phyloP scores from a whole-genome alignment of 2,329 filamentous ascomycete species.

The Magnaporthales sp. region DNA sequence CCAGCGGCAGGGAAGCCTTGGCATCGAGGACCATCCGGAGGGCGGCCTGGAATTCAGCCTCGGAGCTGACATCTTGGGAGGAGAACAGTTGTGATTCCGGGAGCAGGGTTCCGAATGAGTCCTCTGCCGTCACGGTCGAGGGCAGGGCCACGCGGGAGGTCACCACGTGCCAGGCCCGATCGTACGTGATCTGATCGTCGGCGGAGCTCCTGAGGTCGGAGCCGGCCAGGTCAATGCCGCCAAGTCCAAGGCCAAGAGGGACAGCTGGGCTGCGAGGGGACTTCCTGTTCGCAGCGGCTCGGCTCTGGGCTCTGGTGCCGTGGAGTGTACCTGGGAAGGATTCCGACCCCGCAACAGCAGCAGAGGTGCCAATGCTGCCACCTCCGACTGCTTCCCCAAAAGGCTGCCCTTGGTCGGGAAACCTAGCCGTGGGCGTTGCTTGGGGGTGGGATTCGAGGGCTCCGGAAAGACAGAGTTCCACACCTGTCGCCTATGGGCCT shows the following conservation, averaged over 20 bases:
- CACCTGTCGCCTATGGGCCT: slow-evolving; percentile 37
- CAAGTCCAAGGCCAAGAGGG: slow-evolving; percentile 1
- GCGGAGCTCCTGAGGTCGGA: slow-evolving; percentile 13
- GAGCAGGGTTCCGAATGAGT: slow-evolving; percentile 41
- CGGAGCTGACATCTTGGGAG: slow-evolving; percentile 26
- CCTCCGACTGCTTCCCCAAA: slow-evolving; percentile 30
- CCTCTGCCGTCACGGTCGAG: slow-evolving; percentile 43
- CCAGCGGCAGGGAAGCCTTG: slow-evolving; percentile 33
- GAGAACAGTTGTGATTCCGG: slow-evolving; percentile 25
- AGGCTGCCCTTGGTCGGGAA: slow-evolving; percentile 31
- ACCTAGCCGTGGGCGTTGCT: slow-evolving; percentile 26
- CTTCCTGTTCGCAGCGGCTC: background rate
- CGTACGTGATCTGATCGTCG: slow-evolving; percentile 47
- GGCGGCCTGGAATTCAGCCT: slow-evolving; percentile 39
- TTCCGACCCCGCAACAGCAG: background rate
- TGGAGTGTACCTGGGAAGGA: background rate
- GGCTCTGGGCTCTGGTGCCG: background rate
- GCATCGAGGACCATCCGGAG: slow-evolving; percentile 45
- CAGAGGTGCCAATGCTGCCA: slow-evolving; percentile 1
- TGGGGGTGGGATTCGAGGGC: slow-evolving; percentile 39
- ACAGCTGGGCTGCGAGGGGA: background rate
- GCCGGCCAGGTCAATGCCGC: background rate
- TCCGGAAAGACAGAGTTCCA: slow-evolving; percentile 50
- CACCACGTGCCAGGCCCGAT: slow-evolving; percentile 54
- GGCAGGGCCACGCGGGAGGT: slow-evolving; percentile 49